Evolutionary conservation across 179 eudicot genomes (phyloP).

Genomic region (Beta macrorhiza): DNA sequence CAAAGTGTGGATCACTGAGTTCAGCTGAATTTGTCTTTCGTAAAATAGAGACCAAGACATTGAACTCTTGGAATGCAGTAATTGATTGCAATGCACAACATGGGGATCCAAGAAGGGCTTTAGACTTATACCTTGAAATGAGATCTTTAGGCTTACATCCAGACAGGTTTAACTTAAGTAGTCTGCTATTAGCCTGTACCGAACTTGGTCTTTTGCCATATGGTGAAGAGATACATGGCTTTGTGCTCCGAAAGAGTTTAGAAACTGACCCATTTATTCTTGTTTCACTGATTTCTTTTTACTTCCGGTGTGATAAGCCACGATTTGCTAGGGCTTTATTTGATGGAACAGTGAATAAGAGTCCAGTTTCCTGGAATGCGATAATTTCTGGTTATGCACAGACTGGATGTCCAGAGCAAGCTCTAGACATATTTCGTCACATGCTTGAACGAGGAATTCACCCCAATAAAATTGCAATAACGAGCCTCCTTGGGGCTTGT

Average conservation of each 20-base stretch:
- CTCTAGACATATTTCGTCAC: conserved; percentile 41
- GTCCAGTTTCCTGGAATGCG: conserved; percentile 63
- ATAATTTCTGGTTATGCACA: conserved; percentile 68
- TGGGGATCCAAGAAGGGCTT: conserved; percentile 50
- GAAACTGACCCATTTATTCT: conserved; percentile 43
- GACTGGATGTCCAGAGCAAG: conserved; percentile 46
- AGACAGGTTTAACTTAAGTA: conserved; percentile 47
- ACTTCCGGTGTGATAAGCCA: conserved; percentile 43
- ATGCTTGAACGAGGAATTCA: conserved; percentile 40
- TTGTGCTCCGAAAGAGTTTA: conserved; percentile 51
- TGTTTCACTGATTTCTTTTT: conserved; percentile 56
- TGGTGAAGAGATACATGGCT: conserved; percentile 60
- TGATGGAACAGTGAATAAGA: conserved; percentile 38
- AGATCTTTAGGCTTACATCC: conserved; percentile 36
- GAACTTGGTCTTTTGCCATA: conserved; percentile 32
- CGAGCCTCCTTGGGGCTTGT: conserved; percentile 55
- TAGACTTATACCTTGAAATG: conserved; percentile 49
- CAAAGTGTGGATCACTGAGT: conserved; percentile 50
- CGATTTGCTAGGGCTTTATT: conserved; percentile 43
- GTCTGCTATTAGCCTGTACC: conserved; percentile 53
- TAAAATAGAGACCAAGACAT: conserved; percentile 35
- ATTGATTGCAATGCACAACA: conserved; percentile 54
- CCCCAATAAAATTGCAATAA: conserved; percentile 43
- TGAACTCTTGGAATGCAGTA: conserved; percentile 67
- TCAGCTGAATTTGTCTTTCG: conserved; percentile 42